A percentile compares a stretch with the other conserved stretches of the same genome.
Conservation (phyloP, 1,284 basidiomycete species). For the Rhodotorula glutinis region DNA sequence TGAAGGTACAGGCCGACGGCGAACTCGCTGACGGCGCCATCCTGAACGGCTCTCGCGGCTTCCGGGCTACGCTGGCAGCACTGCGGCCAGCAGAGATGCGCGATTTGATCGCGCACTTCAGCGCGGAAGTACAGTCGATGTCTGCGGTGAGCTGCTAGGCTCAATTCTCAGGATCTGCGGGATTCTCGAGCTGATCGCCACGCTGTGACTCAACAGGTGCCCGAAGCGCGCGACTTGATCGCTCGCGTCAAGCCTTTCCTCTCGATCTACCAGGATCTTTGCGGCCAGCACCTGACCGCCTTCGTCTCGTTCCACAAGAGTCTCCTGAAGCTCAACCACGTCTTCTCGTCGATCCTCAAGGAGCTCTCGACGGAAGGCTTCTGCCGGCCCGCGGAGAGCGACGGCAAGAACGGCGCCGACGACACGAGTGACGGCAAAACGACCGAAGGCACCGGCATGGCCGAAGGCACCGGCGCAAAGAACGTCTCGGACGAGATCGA, state of each 20-base stretch:
- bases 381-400: conserved; percentile 74
- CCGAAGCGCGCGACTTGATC: conserved; percentile 38
- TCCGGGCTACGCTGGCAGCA: conserved; percentile 36
- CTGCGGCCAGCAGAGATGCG: conserved; percentile 47
- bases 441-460: conserved; percentile 74
- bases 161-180: not conserved
- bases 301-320: conserved; percentile 68
- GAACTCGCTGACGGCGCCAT: conserved; percentile 46
- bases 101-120: conserved; percentile 43
- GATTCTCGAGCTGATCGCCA: not conserved
- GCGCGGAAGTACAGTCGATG: conserved; percentile 32
- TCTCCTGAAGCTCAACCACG: conserved; percentile 77
- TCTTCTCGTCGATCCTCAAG: conserved; percentile 70
- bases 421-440: conserved; percentile 56
- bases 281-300: conserved; percentile 57
- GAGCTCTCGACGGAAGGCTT: conserved; percentile 83
- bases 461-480: conserved; percentile 76
- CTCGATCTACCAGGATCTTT: conserved; percentile 57
- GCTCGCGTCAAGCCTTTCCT: conserved; percentile 64
- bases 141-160: not conserved
- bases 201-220: not conserved
- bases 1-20: conserved; percentile 38
- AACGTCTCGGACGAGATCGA: conserved; percentile 89
- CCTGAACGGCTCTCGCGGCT: conserved; percentile 40
- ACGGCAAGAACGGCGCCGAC: conserved; percentile 49